phyloP scores from a whole-genome alignment of 1,139 yeast genomes.

The Hyphopichia burtonii region DNA sequence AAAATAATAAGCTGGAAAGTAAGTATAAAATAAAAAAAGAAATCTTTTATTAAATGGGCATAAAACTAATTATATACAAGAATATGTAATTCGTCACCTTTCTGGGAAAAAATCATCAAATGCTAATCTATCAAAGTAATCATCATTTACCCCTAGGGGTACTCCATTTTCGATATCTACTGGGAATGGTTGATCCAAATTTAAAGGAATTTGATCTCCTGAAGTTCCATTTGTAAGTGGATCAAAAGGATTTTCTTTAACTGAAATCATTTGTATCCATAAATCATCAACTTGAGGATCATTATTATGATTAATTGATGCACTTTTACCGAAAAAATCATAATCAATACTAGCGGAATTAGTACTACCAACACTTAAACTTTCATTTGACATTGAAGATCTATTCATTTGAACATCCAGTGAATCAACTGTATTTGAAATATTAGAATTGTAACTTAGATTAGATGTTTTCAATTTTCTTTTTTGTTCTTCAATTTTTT shows the following conservation, averaged over 20 bases:
- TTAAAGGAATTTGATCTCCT: not conserved
- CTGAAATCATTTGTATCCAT: conserved; percentile 4
- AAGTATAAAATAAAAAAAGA: not conserved
- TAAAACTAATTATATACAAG: not conserved
- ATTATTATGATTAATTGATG: not conserved
- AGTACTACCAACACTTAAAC: not conserved
- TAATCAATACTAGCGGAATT: not conserved
- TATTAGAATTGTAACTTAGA: not conserved
- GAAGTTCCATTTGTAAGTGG: too few species aligned
- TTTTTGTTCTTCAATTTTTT: not conserved
- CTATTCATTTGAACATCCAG: not conserved
- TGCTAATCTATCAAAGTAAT: not conserved
- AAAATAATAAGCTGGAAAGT: not conserved
- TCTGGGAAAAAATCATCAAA: not conserved
- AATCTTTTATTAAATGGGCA: not conserved
- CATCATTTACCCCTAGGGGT: not conserved
- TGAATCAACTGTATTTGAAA: not conserved
- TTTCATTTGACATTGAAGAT: not conserved
- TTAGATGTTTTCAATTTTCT: not conserved
- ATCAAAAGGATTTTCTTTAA: not conserved
- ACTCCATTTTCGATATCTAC: not conserved
- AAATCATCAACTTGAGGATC: conserved; percentile 3
- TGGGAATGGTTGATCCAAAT: not conserved
- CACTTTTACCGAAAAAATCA: not conserved
- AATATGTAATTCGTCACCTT: too few species aligned